Evolutionary conservation across 441 rosid genomes (phyloP).

Genomic region (Adansonia rubrostipa): DNA sequence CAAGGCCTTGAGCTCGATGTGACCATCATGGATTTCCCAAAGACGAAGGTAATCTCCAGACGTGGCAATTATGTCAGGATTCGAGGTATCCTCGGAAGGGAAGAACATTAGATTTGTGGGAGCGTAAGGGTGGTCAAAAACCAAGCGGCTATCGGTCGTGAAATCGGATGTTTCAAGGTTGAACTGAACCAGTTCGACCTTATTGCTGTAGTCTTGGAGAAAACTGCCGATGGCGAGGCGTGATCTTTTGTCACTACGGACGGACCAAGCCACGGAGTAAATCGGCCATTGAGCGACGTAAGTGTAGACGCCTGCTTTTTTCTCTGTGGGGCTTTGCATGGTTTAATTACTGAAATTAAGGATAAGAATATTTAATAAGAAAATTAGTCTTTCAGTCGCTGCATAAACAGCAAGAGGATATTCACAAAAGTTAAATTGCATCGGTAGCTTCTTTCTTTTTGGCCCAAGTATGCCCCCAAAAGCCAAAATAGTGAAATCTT

Average conservation of each 20-base stretch:
- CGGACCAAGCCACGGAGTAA: constrained; percentile 58
- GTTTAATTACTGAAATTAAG: background rate
- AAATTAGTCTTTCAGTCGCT: background rate
- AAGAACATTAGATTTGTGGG: constrained; percentile 64
- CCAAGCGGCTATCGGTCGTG: constrained; percentile 45
- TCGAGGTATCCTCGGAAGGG: constrained; percentile 46
- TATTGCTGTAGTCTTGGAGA: constrained; percentile 56
- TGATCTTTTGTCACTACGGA: constrained; percentile 40
- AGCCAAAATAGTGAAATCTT: too few relatives aligned
- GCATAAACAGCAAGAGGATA: background rate
- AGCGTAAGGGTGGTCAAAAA: constrained; percentile 60
- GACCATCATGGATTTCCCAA: constrained; percentile 56
- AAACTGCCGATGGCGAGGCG: constrained; percentile 61
- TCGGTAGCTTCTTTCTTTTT: too few relatives aligned
- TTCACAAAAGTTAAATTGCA: background rate
- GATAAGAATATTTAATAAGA: too few relatives aligned
- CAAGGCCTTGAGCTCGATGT: constrained; percentile 48
- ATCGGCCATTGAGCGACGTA: constrained; percentile 54
- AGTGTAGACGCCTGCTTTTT: constrained; percentile 45
- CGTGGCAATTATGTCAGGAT: constrained; percentile 51
- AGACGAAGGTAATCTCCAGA: constrained; percentile 62
- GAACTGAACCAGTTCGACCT: constrained; percentile 56
- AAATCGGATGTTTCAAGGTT: constrained; percentile 40
- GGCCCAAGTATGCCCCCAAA: too few relatives aligned
- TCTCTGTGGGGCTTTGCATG: constrained; percentile 43